Conservation (phyloP, 352 stramenopile species). For the Thalassiosira mediterranea region DNA sequence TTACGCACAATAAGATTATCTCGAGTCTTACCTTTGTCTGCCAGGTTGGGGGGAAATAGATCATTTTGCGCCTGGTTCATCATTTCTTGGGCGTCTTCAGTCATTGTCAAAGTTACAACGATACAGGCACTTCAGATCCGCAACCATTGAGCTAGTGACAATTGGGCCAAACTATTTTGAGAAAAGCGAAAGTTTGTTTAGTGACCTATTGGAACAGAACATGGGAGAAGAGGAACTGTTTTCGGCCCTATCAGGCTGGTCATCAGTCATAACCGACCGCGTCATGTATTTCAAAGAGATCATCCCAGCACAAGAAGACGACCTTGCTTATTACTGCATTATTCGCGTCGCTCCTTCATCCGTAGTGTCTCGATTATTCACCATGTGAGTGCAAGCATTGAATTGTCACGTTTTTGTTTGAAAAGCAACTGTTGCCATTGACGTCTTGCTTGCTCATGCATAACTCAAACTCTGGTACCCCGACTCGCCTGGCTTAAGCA, state of each 20-base stretch:
- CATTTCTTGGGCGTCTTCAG: slow-evolving; percentile 65
- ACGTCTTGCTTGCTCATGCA: neutral
- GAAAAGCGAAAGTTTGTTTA: slow-evolving; percentile 63
- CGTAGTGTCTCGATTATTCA: slow-evolving; percentile 33
- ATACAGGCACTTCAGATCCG: slow-evolving; percentile 72
- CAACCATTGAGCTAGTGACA: slow-evolving; percentile 75
- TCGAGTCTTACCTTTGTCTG: slow-evolving; percentile 70
- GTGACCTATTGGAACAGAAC: slow-evolving; percentile 65
- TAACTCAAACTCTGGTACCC: too few species aligned
- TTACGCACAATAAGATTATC: slow-evolving; percentile 24
- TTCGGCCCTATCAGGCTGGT: slow-evolving; percentile 59
- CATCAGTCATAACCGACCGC: slow-evolving; percentile 59
- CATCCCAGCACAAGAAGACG: slow-evolving; percentile 32
- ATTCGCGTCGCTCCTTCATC: slow-evolving; percentile 36
- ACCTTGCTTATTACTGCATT: slow-evolving; percentile 72
- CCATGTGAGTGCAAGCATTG: slow-evolving; percentile 21
- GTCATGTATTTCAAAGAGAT: slow-evolving; percentile 66
- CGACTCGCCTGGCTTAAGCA: too few species aligned
- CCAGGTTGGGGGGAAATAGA: slow-evolving; percentile 60
- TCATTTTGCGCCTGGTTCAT: slow-evolving; percentile 53
- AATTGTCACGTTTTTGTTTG: too few species aligned
- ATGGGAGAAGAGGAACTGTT: slow-evolving; percentile 69
- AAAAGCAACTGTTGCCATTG: too few species aligned
- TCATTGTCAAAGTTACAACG: slow-evolving; percentile 60
- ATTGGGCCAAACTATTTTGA: slow-evolving; percentile 37